Conservation (phyloP, 1,284 basidiomycete species). For the Trametes versicolor region DNA sequence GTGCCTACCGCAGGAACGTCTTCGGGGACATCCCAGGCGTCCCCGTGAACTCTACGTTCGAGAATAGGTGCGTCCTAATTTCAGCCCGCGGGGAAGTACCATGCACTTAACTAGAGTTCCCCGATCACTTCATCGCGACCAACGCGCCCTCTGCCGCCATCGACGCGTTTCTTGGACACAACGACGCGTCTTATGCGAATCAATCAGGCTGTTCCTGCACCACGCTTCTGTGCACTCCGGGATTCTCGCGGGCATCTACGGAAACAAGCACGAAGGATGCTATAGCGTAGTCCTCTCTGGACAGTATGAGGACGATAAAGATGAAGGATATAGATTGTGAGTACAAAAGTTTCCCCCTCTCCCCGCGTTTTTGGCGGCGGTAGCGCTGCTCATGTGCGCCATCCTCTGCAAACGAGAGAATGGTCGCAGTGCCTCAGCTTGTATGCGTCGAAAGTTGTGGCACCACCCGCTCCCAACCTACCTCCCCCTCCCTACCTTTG, state of each 20-base stretch:
- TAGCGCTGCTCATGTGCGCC: too few relatives aligned
- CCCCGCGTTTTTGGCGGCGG: too few relatives aligned
- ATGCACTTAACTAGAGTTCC: neutral
- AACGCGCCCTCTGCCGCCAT: neutral
- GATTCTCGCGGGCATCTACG: conserved; percentile 37
- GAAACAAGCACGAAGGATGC: conserved; percentile 44
- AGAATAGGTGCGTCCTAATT: conserved; percentile 34
- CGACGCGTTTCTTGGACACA: neutral
- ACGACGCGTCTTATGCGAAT: neutral
- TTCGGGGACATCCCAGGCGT: conserved; percentile 39
- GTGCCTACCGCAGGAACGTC: conserved; percentile 21
- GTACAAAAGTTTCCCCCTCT: conserved; percentile 22
- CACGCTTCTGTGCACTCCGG: conserved; percentile 34
- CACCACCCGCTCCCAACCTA: too few relatives aligned
- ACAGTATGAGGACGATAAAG: conserved; percentile 53
- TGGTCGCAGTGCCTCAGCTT: neutral
- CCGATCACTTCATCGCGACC: neutral
- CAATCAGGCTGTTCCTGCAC: conserved; percentile 21
- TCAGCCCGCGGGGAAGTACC: too few relatives aligned
- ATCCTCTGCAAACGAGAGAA: neutral
- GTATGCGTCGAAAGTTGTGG: too few relatives aligned
- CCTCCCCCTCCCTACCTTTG: too few relatives aligned
- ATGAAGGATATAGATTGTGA: conserved; percentile 51
- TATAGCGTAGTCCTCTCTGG: conserved; percentile 53
- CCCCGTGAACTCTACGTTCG: conserved; percentile 36